Evolutionary conservation across 73 alveolate genomes (phyloP), one percentile per base, ranked within the genome.

Genomic region (Paramecium tetraurelia): DNA sequence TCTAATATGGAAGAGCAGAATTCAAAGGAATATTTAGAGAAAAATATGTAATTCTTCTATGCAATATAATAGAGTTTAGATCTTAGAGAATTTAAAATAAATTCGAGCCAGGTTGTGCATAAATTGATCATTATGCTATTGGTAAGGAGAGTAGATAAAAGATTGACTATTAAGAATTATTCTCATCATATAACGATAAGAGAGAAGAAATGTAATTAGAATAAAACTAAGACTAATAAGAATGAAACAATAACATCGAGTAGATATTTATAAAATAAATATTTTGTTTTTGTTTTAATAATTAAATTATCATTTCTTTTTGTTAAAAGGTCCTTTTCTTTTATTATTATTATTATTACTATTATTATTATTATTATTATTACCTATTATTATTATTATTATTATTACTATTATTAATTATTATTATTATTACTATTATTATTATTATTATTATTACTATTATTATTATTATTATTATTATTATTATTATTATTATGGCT

Each of bases 1-100:
- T 94, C 99, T 72, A 98, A 98, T 90, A 98, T 98, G 99, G 99
- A 98, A 93, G 98, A 98, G 94, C 94, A 95, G 36, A 98, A 98
- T 90, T 87, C 97, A 33, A 96, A 96, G 68, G 98, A 94, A 59
- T 92, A 95, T 21, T 92, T 92, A 63, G 88, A 86, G n/a, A 76
- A 86, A 86, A 58, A 59, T 16, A 59, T 86, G 93, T 63, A 86
- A 12, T 14, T 0, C 7, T 27, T 0, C 5, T 9, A 27, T 16
- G 2, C 1, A 8, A 72, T 33, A 4, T 33, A 33, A 36, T 72
- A 72, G 63, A 12, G 8, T 16, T 7, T 72, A 72, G 43, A 33
- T 72, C 2, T 14, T 72, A 33, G 86, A 72, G 0, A 72, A 72
- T 12, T 72, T 72, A 27, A 72, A 72, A 33, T 4, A 72, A 14